phyloP scores from a whole-genome alignment of 805 yeast species.

The Kregervanrija delftensis region DNA sequence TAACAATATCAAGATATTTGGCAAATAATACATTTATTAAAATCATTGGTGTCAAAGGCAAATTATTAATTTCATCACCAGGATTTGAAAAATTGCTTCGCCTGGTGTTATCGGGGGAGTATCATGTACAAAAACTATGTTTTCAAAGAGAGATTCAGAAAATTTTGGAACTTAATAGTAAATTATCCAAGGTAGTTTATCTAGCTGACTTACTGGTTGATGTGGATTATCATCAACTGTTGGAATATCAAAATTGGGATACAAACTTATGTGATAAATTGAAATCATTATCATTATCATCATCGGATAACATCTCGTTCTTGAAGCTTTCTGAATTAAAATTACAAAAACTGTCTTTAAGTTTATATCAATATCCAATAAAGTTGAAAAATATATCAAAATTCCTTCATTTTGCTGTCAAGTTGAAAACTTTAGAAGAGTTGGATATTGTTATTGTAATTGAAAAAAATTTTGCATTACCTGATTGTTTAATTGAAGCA shows the following conservation, averaged over 20 bases:
- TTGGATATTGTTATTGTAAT: constrained; percentile 1
- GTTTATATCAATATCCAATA: constrained; percentile 4
- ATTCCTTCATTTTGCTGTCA: background rate
- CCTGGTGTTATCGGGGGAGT: background rate
- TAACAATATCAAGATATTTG: constrained; percentile 4
- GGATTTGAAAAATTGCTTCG: background rate
- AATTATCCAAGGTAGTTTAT: background rate
- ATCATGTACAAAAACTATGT: constrained; percentile 2
- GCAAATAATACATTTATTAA: background rate
- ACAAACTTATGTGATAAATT: background rate
- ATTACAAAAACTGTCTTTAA: constrained; percentile 1
- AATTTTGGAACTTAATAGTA: background rate
- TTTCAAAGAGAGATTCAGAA: constrained; percentile 4
- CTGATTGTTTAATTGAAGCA: constrained; percentile 1
- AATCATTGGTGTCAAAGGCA: constrained; percentile 2
- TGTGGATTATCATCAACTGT: constrained; percentile 3
- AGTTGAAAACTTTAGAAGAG: background rate
- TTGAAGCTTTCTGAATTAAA: background rate
- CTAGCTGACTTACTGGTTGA: background rate
- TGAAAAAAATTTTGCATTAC: constrained; percentile 5
- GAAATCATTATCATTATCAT: constrained; percentile 2
- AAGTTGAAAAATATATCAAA: constrained; percentile 1
- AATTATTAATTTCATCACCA: background rate
- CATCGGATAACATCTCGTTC: background rate
- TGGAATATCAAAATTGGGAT: constrained; percentile 2